Conservation (phyloP, 371 early-diverging fungal genomes). For the Mortierella sp. region DNA sequence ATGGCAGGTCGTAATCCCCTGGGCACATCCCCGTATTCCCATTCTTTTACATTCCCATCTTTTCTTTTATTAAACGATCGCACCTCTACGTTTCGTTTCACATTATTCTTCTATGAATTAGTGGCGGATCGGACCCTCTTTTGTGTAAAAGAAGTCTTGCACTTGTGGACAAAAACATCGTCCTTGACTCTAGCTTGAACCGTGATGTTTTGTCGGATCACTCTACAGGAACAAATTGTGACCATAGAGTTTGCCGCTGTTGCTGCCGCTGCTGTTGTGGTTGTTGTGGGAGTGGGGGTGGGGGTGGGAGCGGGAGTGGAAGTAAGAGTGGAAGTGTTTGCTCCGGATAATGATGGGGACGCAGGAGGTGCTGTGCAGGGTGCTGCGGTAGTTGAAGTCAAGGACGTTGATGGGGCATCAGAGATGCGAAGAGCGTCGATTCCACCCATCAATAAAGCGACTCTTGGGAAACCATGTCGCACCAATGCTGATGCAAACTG, state of each 20-base stretch:
- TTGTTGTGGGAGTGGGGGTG: not conserved
- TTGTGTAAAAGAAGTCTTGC: conserved; percentile 48
- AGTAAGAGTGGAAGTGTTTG: not conserved
- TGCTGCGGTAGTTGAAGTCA: not conserved
- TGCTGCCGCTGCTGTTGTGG: not conserved
- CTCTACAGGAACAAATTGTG: conserved; percentile 46
- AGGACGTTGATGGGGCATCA: not conserved
- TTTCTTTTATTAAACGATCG: no score
- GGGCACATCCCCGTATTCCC: no score
- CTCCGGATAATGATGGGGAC: conserved; percentile 8
- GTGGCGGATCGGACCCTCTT: conserved; percentile 27
- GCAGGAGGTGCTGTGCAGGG: not conserved
- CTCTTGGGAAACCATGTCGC: conserved; percentile 60
- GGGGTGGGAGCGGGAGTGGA: not conserved
- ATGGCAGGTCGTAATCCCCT: no score
- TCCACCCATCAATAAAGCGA: conserved; percentile 70
- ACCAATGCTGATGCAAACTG: conserved; percentile 71
- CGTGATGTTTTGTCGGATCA: conserved; percentile 39
- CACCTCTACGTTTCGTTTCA: no score
- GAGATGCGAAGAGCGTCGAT: conserved; percentile 63
- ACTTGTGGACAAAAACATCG: conserved; percentile 49
- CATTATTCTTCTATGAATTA: not conserved
- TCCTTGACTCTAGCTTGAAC: conserved; percentile 37
- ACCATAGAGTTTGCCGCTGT: not conserved
- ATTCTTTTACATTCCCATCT: no score